Base-by-base conservation (phyloP, 2,329 filamentous ascomycete species). In the Alternaria atra region DNA sequence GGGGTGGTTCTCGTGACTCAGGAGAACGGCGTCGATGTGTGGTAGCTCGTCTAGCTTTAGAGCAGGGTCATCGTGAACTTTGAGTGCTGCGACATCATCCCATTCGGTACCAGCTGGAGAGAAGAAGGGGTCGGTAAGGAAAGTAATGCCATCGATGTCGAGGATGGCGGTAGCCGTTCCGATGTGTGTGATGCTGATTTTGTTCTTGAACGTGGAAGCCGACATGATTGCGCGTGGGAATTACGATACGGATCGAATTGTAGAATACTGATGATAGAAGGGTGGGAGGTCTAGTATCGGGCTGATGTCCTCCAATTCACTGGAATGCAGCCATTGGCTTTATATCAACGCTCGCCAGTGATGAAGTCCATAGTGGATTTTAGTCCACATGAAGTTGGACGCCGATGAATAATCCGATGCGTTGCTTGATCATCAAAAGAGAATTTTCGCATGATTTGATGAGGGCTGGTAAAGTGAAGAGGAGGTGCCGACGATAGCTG, bases 1-100 rank as follows among this genome's bases (percentile, higher is more conserved):
- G 0, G 75, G 73, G 58, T 85, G 83, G 67, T 85, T 81, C 67
- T 85, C 84, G 58, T 85, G 83, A 67, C 80, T 83, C 8, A 85
- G 76, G 1, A 85, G 76, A 4, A 85, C 73, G n/a, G 78, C 83
- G 51, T 84, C 82, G 61, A 85, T 83, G 9, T 71, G 70, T 0
- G 83, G 83, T 0, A 85, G 74, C 1, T 81, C 55, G 1, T 76
- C 62, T 0, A 84, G 71, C 0, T 63, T 52, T 0, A 84, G 63
- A 2, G 80, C 80, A 0, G 82, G 80, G 5, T 52, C n/a, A 0
- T 52, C 34, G 7, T 17, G 23, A 39, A 51, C 52, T 7, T 52
- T 58, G 8, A 68, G 52, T 1, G 35, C 12, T 43, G 23, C 27
- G 5, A 8, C 2, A 10, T 25, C 32, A 2, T 51, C 43, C 17